Conservation (phyloP, 257 asterid genomes). For the Solanum arcanum region DNA sequence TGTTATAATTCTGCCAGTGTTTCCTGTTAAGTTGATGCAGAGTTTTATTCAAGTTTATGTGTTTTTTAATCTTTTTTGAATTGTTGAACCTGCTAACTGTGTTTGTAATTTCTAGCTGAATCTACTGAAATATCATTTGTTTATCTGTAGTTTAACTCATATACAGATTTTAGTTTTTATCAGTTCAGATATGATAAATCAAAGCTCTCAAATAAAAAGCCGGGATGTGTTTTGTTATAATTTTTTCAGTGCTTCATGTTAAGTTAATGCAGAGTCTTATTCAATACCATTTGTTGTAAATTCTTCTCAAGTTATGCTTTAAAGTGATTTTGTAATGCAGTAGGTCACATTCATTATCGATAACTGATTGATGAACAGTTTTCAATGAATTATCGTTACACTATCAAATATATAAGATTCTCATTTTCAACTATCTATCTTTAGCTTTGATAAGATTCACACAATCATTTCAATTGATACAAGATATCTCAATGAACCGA, state of each 20-base stretch:
- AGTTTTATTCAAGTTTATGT: not conserved
- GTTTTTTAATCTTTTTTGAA: too few relatives aligned
- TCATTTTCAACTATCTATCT: too few relatives aligned
- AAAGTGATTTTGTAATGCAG: not conserved
- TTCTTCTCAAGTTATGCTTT: not conserved
- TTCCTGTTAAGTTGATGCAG: not conserved
- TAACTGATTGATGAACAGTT: not conserved
- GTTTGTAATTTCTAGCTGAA: too few relatives aligned
- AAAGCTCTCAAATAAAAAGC: not conserved
- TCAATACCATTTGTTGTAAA: not conserved
- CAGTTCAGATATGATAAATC: not conserved
- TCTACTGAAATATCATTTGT: too few relatives aligned
- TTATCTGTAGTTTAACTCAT: too few relatives aligned
- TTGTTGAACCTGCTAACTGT: too few relatives aligned
- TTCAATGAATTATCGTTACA: too few relatives aligned
- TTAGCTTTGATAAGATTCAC: too few relatives aligned
- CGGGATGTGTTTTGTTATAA: not conserved
- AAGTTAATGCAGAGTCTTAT: not conserved
- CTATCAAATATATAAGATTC: too few relatives aligned
- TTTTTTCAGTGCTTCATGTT: not conserved
- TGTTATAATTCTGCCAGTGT: not conserved
- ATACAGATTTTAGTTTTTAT: not conserved
- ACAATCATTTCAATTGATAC: too few relatives aligned
- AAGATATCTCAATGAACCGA: too few relatives aligned
- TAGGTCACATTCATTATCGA: not conserved